Base-by-base conservation (phyloP, 2,329 filamentous ascomycete genomes). In the Hypoxylon sp. region DNA sequence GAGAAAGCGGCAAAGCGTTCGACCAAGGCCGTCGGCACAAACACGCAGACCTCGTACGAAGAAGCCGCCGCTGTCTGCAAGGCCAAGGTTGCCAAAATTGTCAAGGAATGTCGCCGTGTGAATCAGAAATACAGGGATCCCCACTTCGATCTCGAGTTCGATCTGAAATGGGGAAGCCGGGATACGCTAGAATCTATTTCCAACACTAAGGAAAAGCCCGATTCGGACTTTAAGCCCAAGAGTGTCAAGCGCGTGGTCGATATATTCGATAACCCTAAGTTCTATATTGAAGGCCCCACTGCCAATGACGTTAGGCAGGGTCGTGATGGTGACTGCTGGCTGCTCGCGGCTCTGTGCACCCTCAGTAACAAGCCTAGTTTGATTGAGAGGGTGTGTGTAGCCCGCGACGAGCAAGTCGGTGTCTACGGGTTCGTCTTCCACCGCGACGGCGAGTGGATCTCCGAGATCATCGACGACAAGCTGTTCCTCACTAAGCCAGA, bases 401-500 rank as follows among this genome's bases (percentile, higher is more conserved):
- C 88, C 4, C 86, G 88, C 11, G 88, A 96, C 72, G 88, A 92
- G 76, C 84, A 88, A 33, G 88, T 94, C 2, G 93, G 93, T 11
- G 92, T 95, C 0, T 96, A 96, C 73, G 93, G 93, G 0, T 96
- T 96, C 72, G 92, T 96, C 10, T 95, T 96, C 76, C 89, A 92
- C 79, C 87, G 92, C 72, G 93, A 95, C 73, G 92, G 92, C 20
- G 91, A 92, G 78, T 95, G 92, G 85, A 82, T 86, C 70, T 87
- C 84, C 0, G 85, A 86, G 76, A 86, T 88, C 71, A 86, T 88
- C 44, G 86, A 88, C 61, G 86, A 88, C 74, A 86, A 86, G 82
- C 79, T 88, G 13, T 88, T 87, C 71, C 81, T 88, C 17, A 86
- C 82, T 50, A 87, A 86, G 70, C 82, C 85, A 0, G 85, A 88